phyloP scores from a whole-genome alignment of 2,329 filamentous ascomycete species.

The Domatiomyces globalis region DNA sequence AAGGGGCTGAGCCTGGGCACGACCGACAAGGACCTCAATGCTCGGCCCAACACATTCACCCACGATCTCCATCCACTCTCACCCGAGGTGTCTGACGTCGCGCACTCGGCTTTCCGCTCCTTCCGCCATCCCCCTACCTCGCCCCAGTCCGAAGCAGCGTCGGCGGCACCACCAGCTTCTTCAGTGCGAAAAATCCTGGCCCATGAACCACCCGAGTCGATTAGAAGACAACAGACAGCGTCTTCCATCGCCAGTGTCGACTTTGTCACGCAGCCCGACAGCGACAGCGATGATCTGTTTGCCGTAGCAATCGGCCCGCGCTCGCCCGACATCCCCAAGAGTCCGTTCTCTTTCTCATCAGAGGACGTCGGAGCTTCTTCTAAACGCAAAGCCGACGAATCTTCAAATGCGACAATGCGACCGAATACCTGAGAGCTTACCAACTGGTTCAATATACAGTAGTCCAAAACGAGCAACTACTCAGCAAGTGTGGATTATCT shows the following conservation, averaged over 20 bases:
- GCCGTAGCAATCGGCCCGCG: constrained; percentile 74
- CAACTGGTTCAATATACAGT: too few species aligned
- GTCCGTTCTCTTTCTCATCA: constrained; percentile 56
- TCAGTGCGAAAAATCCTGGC: constrained; percentile 22
- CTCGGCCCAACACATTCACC: constrained; percentile 15
- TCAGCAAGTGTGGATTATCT: not conserved
- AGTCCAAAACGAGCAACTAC: not conserved
- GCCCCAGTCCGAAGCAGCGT: constrained; percentile 1
- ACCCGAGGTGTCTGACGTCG: constrained; percentile 49
- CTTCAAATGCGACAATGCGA: not conserved
- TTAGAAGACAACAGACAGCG: constrained; percentile 26
- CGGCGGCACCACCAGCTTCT: constrained; percentile 6
- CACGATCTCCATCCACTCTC: constrained; percentile 39
- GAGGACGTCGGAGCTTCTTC: constrained; percentile 23
- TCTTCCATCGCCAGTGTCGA: constrained; percentile 22
- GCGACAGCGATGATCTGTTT: constrained; percentile 66
- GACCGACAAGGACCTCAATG: constrained; percentile 47
- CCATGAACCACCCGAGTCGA: constrained; percentile 25
- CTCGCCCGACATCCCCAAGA: constrained; percentile 71
- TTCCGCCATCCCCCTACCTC: constrained; percentile 36
- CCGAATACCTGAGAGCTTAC: not conserved
- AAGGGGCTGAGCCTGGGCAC: constrained; percentile 67
- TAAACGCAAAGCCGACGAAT: constrained; percentile 12
- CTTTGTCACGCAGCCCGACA: constrained; percentile 15
- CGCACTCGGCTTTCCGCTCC: constrained; percentile 47